These are phyloP conservation scores for Glutinoglossum americanum DNA, from an alignment of 495 filamentous ascomycete species.

Conservation along the genomic window DNA sequence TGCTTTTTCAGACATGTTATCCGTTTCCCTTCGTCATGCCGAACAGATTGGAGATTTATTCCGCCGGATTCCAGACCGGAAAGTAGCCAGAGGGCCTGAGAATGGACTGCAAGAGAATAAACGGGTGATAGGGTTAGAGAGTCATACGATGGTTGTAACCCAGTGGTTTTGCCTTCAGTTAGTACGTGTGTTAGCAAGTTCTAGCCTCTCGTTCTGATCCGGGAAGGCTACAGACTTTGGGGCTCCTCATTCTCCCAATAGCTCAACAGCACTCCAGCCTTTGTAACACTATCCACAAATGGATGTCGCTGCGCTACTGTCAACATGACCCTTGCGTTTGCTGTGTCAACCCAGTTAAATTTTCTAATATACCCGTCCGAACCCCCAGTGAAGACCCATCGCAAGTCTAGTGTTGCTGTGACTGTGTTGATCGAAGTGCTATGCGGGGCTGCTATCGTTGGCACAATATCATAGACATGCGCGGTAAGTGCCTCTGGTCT, in stretches of 20 bases:
- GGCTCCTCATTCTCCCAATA: constrained; percentile 83
- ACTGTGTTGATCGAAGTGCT: constrained; percentile 90
- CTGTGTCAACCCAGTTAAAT: constrained; percentile 86
- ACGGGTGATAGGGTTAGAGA: constrained; percentile 53
- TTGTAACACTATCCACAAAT: constrained; percentile 91
- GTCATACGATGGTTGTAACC: constrained; percentile 19
- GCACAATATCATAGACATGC: constrained; percentile 82
- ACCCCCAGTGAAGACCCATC: constrained; percentile 86
- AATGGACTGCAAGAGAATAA: constrained; percentile 81
- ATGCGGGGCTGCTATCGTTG: constrained; percentile 89
- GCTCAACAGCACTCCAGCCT: constrained; percentile 76
- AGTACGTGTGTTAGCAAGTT: constrained; percentile 6
- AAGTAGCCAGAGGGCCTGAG: constrained; percentile 73
- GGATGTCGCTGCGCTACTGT: constrained; percentile 93
- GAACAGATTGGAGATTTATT: constrained; percentile 86
- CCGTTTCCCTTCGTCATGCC: constrained; percentile 83
- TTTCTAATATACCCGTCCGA: constrained; percentile 88
- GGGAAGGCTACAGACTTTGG: constrained; percentile 9
- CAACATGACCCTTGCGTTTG: constrained; percentile 80
- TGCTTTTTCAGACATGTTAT: constrained; percentile 65
- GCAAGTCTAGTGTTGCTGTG: constrained; percentile 79
- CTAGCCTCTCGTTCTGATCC: constrained; percentile 4
- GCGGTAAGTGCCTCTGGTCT: constrained; percentile 67
- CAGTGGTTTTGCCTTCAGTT: constrained; percentile 14
- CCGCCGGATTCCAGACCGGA: constrained; percentile 75